Percentiles rank a stretch among this genome's conserved stretches.
Evolutionary conservation across 2,329 filamentous ascomycete genomes (phyloP).

Genomic region (Penicillium sp.): DNA sequence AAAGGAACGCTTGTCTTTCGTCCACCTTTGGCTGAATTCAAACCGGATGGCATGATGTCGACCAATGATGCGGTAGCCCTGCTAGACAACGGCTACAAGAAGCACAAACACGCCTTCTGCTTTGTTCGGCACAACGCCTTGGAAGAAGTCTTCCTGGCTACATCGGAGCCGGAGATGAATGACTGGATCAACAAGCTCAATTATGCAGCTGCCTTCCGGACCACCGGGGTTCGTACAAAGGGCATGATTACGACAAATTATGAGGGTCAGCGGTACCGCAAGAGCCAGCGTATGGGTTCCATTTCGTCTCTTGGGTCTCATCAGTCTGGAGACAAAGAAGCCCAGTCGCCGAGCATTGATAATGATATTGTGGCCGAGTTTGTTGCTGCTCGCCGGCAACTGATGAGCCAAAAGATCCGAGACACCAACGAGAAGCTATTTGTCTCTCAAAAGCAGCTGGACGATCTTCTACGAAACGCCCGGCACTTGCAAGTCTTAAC

Average conservation of each 20-base stretch:
- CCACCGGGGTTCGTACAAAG: constrained; percentile 86
- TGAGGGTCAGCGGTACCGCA: constrained; percentile 68
- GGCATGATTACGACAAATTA: constrained; percentile 84
- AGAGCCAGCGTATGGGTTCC: constrained; percentile 68
- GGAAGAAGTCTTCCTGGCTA: constrained; percentile 88
- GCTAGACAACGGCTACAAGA: constrained; percentile 83
- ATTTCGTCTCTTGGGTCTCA: constrained; percentile 61
- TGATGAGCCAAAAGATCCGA: constrained; percentile 80
- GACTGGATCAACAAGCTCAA: constrained; percentile 97
- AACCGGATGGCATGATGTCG: constrained; percentile 89
- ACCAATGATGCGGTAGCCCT: constrained; percentile 91
- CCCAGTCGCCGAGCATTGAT: constrained; percentile 71
- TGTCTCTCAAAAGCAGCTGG: constrained; percentile 73
- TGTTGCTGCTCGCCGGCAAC: constrained; percentile 74
- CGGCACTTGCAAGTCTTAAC: constrained; percentile 86
- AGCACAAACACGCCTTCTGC: constrained; percentile 90
- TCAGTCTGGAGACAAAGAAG: constrained; percentile 69
- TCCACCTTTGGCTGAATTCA: constrained; percentile 87
- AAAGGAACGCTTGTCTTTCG: constrained; percentile 83
- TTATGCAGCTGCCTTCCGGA: constrained; percentile 92
- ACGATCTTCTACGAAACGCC: constrained; percentile 82
- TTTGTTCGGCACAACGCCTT: constrained; percentile 84
- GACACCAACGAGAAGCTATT: constrained; percentile 81
- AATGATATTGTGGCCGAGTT: constrained; percentile 86
- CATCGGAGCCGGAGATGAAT: constrained; percentile 88